These are phyloP conservation scores for Raffaelea ambrosiae DNA, from an alignment of 2,329 filamentous ascomycete genomes.

Conservation along the genomic window DNA sequence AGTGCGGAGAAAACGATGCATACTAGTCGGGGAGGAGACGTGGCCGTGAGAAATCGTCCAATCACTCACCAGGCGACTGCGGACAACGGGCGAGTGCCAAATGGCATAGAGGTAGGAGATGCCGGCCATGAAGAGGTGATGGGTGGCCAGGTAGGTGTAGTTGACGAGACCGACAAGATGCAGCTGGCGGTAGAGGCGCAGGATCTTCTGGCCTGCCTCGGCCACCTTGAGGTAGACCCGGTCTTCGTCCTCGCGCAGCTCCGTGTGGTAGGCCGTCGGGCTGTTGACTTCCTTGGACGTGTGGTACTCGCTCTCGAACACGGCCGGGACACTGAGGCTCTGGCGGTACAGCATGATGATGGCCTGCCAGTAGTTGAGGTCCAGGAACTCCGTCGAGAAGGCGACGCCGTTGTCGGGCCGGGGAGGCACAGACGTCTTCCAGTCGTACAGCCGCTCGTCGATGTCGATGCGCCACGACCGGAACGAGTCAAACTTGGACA, in stretches of 20 bases:
- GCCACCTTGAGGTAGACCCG: slow-evolving; percentile 90
- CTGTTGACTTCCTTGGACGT: slow-evolving; percentile 57
- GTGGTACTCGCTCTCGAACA: slow-evolving; percentile 72
- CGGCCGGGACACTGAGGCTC: slow-evolving; percentile 75
- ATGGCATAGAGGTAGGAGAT: slow-evolving; percentile 95
- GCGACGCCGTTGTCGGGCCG: slow-evolving; percentile 74
- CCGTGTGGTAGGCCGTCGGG: slow-evolving; percentile 51
- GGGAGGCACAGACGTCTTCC: slow-evolving; percentile 76
- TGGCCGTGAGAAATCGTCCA: no score
- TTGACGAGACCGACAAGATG: slow-evolving; percentile 86
- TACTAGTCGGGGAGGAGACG: not conserved
- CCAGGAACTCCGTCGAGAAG: slow-evolving; percentile 82
- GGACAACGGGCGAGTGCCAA: slow-evolving; percentile 87
- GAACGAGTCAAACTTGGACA: slow-evolving; percentile 77
- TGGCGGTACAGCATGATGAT: slow-evolving; percentile 94
- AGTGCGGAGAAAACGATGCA: slow-evolving; percentile 13
- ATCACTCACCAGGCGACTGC: slow-evolving; percentile 67
- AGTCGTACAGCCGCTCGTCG: slow-evolving; percentile 71
- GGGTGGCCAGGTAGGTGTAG: slow-evolving; percentile 91
- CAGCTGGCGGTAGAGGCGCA: slow-evolving; percentile 83
- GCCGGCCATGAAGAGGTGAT: slow-evolving; percentile 95
- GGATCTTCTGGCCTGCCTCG: slow-evolving; percentile 85
- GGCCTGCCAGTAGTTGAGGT: slow-evolving; percentile 96
- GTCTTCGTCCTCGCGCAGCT: slow-evolving; percentile 75
- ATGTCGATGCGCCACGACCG: slow-evolving; percentile 83